Conservation (phyloP, 257 asterid genomes). For the Solanum clarkiae region DNA sequence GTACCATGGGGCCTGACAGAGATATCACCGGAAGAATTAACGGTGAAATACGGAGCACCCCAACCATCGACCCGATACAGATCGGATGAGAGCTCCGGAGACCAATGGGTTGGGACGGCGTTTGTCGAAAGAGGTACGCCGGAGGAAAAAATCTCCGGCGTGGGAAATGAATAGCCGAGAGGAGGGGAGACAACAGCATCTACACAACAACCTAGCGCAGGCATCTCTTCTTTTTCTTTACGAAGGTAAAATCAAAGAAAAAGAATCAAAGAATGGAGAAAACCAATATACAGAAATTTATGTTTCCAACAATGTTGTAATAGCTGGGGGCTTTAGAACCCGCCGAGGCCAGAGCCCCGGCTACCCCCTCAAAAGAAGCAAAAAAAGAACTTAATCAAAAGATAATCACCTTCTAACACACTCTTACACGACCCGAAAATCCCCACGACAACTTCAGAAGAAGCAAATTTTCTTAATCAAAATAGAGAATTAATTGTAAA, state of each 20-base stretch:
- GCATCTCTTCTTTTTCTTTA: slow-evolving; percentile 40
- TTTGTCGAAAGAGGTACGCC: slow-evolving; percentile 23
- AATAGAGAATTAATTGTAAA: background rate
- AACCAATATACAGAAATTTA: background rate
- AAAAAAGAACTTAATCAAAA: slow-evolving; percentile 53
- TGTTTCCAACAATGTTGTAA: slow-evolving; percentile 24
- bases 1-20: slow-evolving; percentile 56
- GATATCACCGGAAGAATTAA: slow-evolving; percentile 66
- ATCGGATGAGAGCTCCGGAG: slow-evolving; percentile 50
- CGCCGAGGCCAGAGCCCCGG: slow-evolving; percentile 99
- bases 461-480: slow-evolving; percentile 4
- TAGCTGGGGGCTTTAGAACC: slow-evolving; percentile 95
- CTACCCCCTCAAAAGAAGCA: slow-evolving; percentile 99
- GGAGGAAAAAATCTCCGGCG: slow-evolving; percentile 16
- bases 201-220: slow-evolving; percentile 71
- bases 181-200: slow-evolving; percentile 55
- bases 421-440: slow-evolving; percentile 34
- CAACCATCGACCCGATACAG: slow-evolving; percentile 74
- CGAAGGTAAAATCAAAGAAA: background rate
- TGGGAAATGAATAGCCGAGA: slow-evolving; percentile 55
- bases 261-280: slow-evolving; percentile 40
- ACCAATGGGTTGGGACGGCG: slow-evolving; percentile 40
- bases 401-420: slow-evolving; percentile 32
- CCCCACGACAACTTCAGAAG: slow-evolving; percentile 98
- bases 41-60: slow-evolving; percentile 91